Evolutionary conservation across 495 filamentous ascomycete species (phyloP), one percentile per base, ranked within the genome.

Genomic region (Aspergillus diversus): DNA sequence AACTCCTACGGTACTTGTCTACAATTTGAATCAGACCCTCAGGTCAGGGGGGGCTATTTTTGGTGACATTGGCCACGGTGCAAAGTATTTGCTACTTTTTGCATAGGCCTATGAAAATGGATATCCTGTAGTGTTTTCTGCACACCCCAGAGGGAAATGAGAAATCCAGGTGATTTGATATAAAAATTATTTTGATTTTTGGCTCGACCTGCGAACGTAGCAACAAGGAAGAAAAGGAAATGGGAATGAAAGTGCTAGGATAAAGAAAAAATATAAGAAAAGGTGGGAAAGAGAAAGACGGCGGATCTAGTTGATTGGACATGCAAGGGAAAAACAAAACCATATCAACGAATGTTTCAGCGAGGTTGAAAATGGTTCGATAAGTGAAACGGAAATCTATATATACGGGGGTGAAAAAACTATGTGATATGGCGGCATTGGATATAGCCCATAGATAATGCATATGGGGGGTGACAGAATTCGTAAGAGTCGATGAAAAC

Each of bases 141-240:
- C 0, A 11, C 4, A 43, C 2, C 2, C 12, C 11, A 4, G n/a
- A 11, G n/a, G n/a, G 39, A 43, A 43, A 43, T 2, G 7, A 43
- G 8, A 43, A 4, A 43, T 13, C 8, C 7, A 4, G 3, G n/a
- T 13, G 8, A 5, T 43, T 43, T 15, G n/a, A 43, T 6, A 43
- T 43, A 4, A 4, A 12, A 43, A 43, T 43, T 43, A 16, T 42
- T 37, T 56, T 39, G n/a, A 43, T 11, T 49, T 55, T 48, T 58
- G 47, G 43, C 56, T 59, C 61, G 61, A 63, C 61, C 61, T 33
- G 61, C 61, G 61, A 63, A 59, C 55, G 48, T 42, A 11, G 58
- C 8, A 42, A 43, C 33, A 37, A 51, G 35, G 21, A 33, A 33
- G 16, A 43, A 27, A 54, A 16, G 33, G 5, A 54, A 43, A 61